Percentiles rank a stretch among this genome's conserved stretches.
phyloP scores from a whole-genome alignment of 176 grass and related monocot genomes.

The Oryza australiensis region DNA sequence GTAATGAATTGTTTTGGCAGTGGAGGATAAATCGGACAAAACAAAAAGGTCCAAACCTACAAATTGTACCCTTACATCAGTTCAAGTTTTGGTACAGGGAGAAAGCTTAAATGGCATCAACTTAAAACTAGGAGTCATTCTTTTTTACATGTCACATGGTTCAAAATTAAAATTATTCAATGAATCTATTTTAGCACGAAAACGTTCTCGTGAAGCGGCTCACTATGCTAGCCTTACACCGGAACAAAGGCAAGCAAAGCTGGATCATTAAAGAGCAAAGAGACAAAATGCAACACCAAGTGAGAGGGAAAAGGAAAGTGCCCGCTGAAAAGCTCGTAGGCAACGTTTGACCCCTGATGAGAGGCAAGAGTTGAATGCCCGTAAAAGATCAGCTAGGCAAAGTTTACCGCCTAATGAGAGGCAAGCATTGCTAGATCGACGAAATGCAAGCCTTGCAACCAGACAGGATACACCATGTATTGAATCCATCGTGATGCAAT shows the following conservation, averaged over 20 bases:
- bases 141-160: too few relatives aligned
- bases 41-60: too few relatives aligned
- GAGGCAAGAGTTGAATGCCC: background rate
- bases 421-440: background rate
- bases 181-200: background rate
- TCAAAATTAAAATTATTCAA: background rate
- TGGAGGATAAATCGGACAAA: too few relatives aligned
- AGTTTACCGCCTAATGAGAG: background rate
- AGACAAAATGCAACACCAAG: background rate
- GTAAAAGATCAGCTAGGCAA: too few relatives aligned
- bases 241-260: background rate
- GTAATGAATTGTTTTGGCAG: too few relatives aligned
- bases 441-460: background rate
- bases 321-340: background rate
- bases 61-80: too few relatives aligned
- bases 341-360: background rate
- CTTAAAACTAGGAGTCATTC: too few relatives aligned
- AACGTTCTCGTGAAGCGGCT: background rate
- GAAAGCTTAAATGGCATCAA: too few relatives aligned
- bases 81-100: too few relatives aligned
- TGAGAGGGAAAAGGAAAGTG: background rate
- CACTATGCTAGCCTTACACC: background rate
- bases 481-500: too few relatives aligned
- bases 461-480: too few relatives aligned
- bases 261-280: background rate